Conservation (phyloP, 768 basidiomycete species). For the Kwoniella europaea region DNA sequence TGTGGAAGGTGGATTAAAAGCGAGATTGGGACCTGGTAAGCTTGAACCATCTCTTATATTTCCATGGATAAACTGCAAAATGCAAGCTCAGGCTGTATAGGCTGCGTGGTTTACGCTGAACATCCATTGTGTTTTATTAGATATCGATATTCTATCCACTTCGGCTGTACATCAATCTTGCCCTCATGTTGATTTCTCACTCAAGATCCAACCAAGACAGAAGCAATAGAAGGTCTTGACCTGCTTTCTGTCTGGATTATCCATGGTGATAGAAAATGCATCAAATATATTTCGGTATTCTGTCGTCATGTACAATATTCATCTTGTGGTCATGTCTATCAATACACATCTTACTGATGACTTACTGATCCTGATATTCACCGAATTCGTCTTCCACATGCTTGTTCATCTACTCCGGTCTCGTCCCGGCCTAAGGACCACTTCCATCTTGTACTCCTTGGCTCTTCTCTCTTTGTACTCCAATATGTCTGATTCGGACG, state of each 20-base stretch:
- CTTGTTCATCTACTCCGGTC: neutral
- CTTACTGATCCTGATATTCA: neutral
- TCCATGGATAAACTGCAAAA: neutral
- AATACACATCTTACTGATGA: neutral
- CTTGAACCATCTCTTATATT: conserved; percentile 4
- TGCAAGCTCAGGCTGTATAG: neutral
- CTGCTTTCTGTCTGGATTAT: too few species aligned
- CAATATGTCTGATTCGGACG: too few species aligned
- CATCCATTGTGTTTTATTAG: conserved; percentile 48
- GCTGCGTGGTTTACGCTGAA: neutral
- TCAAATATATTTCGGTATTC: too few species aligned
- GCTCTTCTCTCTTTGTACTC: too few species aligned
- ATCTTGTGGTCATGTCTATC: neutral
- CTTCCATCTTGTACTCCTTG: too few species aligned
- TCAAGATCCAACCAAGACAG: conserved; percentile 77
- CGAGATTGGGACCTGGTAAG: conserved; percentile 80
- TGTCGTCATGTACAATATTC: neutral
- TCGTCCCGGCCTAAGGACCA: too few species aligned
- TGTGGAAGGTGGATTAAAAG: conserved; percentile 81
- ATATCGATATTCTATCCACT: conserved; percentile 86
- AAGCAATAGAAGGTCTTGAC: neutral
- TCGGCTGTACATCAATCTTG: conserved; percentile 66
- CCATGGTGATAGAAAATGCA: too few species aligned
- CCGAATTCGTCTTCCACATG: neutral
- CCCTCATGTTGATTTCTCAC: conserved; percentile 92